Evolutionary conservation across 2,329 filamentous ascomycete genomes (phyloP).

Genomic region (Colletotrichum cereale): DNA sequence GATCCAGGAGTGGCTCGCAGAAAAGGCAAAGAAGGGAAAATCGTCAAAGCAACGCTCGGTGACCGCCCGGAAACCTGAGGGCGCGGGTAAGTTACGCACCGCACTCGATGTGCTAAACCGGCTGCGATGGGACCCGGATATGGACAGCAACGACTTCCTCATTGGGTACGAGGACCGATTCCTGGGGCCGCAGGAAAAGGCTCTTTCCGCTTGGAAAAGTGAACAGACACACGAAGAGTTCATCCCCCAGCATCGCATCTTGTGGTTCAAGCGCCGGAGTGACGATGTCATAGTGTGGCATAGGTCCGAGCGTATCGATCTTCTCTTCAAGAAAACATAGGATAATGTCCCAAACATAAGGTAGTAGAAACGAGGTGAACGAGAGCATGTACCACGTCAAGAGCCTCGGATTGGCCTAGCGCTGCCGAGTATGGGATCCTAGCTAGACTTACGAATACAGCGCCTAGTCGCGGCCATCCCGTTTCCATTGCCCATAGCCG

Average conservation of each 20-base stretch:
- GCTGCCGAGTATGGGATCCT: background rate
- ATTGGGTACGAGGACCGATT: conserved; percentile 74
- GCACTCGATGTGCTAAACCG: conserved; percentile 70
- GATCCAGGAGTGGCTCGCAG: conserved; percentile 9
- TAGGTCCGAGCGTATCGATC: conserved; percentile 63
- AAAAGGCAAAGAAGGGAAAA: conserved; percentile 40
- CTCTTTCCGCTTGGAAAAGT: conserved; percentile 68
- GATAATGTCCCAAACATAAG: background rate
- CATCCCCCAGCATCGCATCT: conserved; percentile 73
- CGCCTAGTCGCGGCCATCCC: background rate
- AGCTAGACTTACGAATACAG: background rate
- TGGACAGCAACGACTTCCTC: conserved; percentile 66
- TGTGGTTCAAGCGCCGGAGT: conserved; percentile 69
- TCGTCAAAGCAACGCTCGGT: conserved; percentile 28
- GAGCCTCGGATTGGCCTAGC: too few relatives aligned
- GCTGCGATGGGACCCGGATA: conserved; percentile 69
- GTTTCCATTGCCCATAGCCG: background rate
- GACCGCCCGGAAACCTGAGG: conserved; percentile 47
- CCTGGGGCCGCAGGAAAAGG: conserved; percentile 64
- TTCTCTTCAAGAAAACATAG: conserved; percentile 48
- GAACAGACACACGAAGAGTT: conserved; percentile 76
- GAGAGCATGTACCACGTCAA: background rate
- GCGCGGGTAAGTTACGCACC: conserved; percentile 64
- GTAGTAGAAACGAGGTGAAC: background rate
- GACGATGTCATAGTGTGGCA: conserved; percentile 70